phyloP scores from a whole-genome alignment of 2,329 filamentous ascomycete species.

The Pseudogymnoascus sp. region DNA sequence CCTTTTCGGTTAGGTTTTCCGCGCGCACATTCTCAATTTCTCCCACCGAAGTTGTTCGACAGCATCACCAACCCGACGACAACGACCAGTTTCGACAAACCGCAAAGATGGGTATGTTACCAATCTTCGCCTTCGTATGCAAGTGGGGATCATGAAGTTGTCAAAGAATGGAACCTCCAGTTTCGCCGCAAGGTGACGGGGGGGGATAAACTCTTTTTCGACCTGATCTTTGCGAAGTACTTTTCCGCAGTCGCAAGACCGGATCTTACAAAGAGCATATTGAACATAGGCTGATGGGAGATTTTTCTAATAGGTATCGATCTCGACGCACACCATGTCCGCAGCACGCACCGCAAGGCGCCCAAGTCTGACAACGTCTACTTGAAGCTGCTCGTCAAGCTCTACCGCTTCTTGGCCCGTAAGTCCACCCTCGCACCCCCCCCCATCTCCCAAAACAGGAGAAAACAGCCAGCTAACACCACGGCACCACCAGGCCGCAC shows the following conservation, averaged over 20 bases:
- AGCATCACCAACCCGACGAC: slow-evolving; percentile 13
- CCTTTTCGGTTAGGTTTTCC: slow-evolving; percentile 8
- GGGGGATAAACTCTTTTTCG: too few species aligned
- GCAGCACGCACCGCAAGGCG: slow-evolving; percentile 75
- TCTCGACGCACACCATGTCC: slow-evolving; percentile 61
- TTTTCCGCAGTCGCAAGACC: slow-evolving; percentile 26
- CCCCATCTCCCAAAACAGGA: background rate
- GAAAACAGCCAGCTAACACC: slow-evolving; percentile 1
- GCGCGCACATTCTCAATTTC: slow-evolving; percentile 8
- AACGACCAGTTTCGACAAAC: slow-evolving; percentile 21
- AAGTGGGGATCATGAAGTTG: slow-evolving; percentile 26
- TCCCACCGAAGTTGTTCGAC: slow-evolving; percentile 12
- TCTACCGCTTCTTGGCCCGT: slow-evolving; percentile 95
- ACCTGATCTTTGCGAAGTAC: slow-evolving; percentile 25
- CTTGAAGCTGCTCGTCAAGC: slow-evolving; percentile 94
- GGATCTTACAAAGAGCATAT: slow-evolving; percentile 48
- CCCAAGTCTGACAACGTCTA: slow-evolving; percentile 99
- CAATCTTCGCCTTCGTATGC: slow-evolving; percentile 28
- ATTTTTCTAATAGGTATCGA: slow-evolving; percentile 56
- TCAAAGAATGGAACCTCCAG: slow-evolving; percentile 11
- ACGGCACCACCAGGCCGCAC: slow-evolving; percentile 62
- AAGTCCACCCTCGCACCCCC: slow-evolving; percentile 26
- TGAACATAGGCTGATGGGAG: slow-evolving; percentile 54
- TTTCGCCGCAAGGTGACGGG: background rate
- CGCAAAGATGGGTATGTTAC: slow-evolving; percentile 30